These are phyloP conservation scores for Heliamphora exappendiculata DNA, from an alignment of 148 eudicot genomes.

Conservation along the genomic window DNA sequence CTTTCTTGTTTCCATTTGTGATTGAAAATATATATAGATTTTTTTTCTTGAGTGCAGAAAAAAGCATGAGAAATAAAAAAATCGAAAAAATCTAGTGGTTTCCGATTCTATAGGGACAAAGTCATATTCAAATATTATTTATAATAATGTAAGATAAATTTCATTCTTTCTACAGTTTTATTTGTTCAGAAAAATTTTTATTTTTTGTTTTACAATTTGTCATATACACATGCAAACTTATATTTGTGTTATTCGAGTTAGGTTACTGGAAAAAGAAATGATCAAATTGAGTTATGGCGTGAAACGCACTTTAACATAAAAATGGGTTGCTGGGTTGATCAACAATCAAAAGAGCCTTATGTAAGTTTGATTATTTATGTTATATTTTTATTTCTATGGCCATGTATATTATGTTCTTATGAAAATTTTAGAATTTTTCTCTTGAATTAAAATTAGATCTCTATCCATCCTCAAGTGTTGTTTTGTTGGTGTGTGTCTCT, in stretches of 20 bases:
- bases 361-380: neutral
- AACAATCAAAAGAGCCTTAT: neutral
- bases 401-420: neutral
- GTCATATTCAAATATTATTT: neutral
- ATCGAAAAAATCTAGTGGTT: neutral
- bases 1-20: neutral
- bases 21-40: neutral
- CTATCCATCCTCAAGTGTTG: too few relatives aligned
- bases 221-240: neutral
- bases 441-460: too few relatives aligned
- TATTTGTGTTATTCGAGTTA: neutral
- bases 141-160: neutral
- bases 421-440: too few relatives aligned
- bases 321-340: neutral
- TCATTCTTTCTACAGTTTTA: neutral
- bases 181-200: too few relatives aligned
- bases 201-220: too few relatives aligned
- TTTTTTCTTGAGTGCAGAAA: neutral
- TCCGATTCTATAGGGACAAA: neutral
- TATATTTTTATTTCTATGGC: neutral
- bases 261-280: neutral
- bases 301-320: neutral
- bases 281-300: neutral
- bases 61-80: neutral
- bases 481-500: too few relatives aligned